Base-by-base conservation (phyloP, 352 stramenopile species). In the Saprolegnia parasitica region DNA sequence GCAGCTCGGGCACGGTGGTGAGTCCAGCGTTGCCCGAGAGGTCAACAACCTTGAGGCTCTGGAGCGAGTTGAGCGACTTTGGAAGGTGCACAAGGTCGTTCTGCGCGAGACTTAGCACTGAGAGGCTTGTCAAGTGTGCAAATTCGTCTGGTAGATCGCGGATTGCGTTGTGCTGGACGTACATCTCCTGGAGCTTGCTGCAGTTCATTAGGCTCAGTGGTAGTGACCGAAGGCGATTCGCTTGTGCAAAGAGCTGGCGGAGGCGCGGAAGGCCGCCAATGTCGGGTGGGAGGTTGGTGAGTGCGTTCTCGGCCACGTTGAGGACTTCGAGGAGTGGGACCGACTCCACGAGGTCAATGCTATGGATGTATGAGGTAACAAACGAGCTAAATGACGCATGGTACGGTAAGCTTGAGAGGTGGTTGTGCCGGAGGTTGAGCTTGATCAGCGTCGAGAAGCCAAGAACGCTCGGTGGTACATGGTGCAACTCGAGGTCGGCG, bases 101-200 rank as follows among this genome's bases (percentile, higher is more conserved):
- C 45, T 70, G 45, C 16, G 63, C 63, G 13, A 70, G 10, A 47
- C 63, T 70, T 5, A 70, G 54, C 16, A 56, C n/a, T 6, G 40
- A 23, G 18, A 70, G 29, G 15, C n/a, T 61, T 21, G 63, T 61
- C 20, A 70, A 47, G 15, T 49, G 47, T 11, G 54, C 46, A 49
- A 63, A 70, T 39, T 70, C 63, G n/a, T 70, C 45, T 3, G 63
- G 63, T 18, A 70, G 26, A 24, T 70, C 63, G 21, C 47, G 46
- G 21, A 70, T 60, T 10, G 24, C 16, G 35, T 70, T 70, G 47
- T 62, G 50, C 37, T 70, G 63, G 63, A 45, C 63, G 50, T 61
- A 70, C 35, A 70, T 35, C 47, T 70, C 46, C 20, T 54, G 42
- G 16, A 70, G 42, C 39, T 70, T 70, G 5, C 8, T 62, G 47